A percentile compares a stretch with the other conserved stretches of the same genome.
Conservation (phyloP, 352 stramenopile genomes). For the Phytophthora fragariae region DNA sequence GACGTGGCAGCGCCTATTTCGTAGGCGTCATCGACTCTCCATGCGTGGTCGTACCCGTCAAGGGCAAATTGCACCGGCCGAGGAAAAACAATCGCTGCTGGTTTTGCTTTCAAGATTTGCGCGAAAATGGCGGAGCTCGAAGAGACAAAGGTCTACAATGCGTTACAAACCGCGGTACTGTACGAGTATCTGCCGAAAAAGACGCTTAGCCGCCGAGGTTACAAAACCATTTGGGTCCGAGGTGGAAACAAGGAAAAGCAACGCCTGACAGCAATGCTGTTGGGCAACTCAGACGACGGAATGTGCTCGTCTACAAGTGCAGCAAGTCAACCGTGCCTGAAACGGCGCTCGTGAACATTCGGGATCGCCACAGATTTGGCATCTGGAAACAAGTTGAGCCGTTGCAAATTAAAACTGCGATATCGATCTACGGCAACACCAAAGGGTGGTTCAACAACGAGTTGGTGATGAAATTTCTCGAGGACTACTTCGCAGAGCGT, state of each 20-base stretch:
- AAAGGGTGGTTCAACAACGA: neutral
- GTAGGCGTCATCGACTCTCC: neutral
- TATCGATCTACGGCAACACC: neutral
- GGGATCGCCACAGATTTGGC: neutral
- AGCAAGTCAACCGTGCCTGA: neutral
- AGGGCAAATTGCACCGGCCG: neutral
- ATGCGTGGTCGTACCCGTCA: neutral
- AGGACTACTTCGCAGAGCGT: neutral
- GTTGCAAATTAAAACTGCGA: neutral
- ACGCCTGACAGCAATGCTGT: neutral
- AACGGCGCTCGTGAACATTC: neutral
- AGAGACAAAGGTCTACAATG: neutral
- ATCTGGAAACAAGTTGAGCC: neutral
- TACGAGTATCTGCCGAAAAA: neutral
- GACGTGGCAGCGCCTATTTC: neutral
- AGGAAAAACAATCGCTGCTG: neutral
- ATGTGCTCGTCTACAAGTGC: neutral
- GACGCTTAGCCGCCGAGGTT: neutral
- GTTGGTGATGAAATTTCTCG: neutral
- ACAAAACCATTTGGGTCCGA: neutral
- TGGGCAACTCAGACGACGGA: neutral
- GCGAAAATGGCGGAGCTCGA: neutral
- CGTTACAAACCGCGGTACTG: neutral
- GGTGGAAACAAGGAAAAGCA: neutral
- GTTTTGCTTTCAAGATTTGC: neutral